Evolutionary conservation across 139 green algal species (phyloP).

Genomic region (Tetradesmus lagerheimii): DNA sequence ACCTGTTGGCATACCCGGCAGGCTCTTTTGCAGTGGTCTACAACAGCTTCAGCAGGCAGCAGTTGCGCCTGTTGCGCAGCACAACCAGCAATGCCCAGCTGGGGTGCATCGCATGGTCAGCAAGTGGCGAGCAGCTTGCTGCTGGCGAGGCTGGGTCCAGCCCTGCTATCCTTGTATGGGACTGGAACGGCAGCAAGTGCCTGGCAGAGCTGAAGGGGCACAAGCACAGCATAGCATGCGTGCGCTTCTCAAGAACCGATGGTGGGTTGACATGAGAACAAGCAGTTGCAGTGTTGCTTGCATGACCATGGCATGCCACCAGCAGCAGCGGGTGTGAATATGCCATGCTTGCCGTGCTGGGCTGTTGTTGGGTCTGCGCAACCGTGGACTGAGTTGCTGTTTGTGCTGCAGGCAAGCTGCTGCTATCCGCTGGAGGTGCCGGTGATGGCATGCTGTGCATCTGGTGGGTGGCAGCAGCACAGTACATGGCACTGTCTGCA

Average conservation of each 20-base stretch:
- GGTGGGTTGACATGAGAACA: constrained; percentile 12
- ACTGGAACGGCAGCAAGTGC: constrained; percentile 27
- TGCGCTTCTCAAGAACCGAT: constrained; percentile 60
- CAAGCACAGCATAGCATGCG: constrained; percentile 54
- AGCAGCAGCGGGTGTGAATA: no score
- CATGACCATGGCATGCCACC: neutral
- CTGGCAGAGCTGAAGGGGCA: constrained; percentile 53
- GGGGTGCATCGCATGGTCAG: constrained; percentile 49
- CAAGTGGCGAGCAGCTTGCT: constrained; percentile 50
- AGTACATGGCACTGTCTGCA: neutral
- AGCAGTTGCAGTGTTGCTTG: neutral
- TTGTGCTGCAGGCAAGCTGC: constrained; percentile 52
- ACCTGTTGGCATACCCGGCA: constrained; percentile 47
- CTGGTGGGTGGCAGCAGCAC: constrained; percentile 45
- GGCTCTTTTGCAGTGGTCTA: constrained; percentile 49
- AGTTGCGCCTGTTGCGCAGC: constrained; percentile 37
- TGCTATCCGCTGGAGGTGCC: constrained; percentile 47
- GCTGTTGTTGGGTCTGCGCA: neutral
- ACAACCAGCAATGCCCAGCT: constrained; percentile 43
- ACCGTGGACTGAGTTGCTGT: neutral
- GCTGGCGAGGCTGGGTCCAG: constrained; percentile 53
- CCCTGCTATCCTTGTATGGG: constrained; percentile 55
- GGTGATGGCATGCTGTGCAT: constrained; percentile 62
- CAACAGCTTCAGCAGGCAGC: constrained; percentile 41
- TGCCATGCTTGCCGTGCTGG: no score